These are phyloP conservation scores for Apocynum venetum DNA, from an alignment of 257 asterid genomes.

Conservation along the genomic window DNA sequence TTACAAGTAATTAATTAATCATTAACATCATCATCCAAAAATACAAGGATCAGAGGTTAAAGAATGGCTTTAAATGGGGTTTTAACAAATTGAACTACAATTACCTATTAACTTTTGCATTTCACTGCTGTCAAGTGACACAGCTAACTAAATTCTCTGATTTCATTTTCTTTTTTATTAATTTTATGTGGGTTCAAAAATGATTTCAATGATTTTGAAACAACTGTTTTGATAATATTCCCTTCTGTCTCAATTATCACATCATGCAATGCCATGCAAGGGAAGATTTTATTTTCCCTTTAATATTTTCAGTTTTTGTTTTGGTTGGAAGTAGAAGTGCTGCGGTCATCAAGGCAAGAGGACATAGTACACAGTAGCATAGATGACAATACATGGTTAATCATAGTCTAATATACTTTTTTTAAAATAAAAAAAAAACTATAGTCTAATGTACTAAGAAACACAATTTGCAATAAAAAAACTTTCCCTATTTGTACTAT, in stretches of 20 bases:
- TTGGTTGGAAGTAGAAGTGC: not conserved
- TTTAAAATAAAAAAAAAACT: too few species aligned
- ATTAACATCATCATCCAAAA: too few species aligned
- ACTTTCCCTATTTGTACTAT: too few species aligned
- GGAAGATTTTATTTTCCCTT: not conserved
- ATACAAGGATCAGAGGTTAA: too few species aligned
- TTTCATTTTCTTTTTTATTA: not conserved
- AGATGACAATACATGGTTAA: not conserved
- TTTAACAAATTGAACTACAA: too few species aligned
- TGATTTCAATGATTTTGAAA: not conserved
- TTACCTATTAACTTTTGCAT: not conserved
- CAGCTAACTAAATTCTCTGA: not conserved
- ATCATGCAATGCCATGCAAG: not conserved
- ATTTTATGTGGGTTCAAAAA: not conserved
- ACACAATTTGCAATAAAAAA: too few species aligned
- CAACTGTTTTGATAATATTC: not conserved
- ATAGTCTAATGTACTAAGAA: too few species aligned
- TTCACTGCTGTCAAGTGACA: not conserved
- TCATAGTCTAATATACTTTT: not conserved
- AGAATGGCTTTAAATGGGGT: too few species aligned
- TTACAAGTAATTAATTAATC: too few species aligned
- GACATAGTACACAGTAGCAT: not conserved
- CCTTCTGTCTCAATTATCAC: not conserved
- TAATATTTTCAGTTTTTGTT: not conserved
- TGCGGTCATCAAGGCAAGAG: not conserved